phyloP scores from a whole-genome alignment of 768 basidiomycete genomes.

The Boletus pseudopeckii region DNA sequence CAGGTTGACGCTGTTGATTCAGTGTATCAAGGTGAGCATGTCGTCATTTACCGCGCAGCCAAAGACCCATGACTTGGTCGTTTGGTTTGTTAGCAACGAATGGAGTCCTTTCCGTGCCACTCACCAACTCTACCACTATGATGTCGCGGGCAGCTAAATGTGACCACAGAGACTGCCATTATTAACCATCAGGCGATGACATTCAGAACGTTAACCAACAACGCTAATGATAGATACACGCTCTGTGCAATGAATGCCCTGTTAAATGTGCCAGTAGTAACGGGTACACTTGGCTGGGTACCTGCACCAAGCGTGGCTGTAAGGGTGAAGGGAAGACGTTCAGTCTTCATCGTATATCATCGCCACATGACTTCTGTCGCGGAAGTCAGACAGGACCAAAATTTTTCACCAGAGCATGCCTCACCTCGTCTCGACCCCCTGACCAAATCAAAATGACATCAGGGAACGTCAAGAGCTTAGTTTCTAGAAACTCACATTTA shows the following conservation, averaged over 20 bases:
- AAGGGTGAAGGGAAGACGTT: background rate
- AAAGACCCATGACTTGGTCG: too few relatives aligned
- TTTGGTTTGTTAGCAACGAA: background rate
- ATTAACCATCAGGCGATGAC: background rate
- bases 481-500: slow-evolving; percentile 1
- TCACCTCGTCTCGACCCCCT: slow-evolving; percentile 12
- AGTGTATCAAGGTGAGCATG: background rate
- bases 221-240: background rate
- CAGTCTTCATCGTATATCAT: slow-evolving; percentile 9
- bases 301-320: background rate
- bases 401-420: background rate
- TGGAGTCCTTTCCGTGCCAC: background rate
- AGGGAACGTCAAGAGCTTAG: background rate
- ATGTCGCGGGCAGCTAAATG: too few relatives aligned
- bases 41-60: too few relatives aligned
- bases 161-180: too few relatives aligned
- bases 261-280: background rate
- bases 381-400: background rate
- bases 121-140: background rate
- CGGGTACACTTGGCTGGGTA: background rate
- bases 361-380: background rate
- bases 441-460: background rate
- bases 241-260: background rate
- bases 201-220: background rate
- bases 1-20: background rate